phyloP scores from a whole-genome alignment of 2,329 filamentous ascomycete genomes.

The Fusarium poae region DNA sequence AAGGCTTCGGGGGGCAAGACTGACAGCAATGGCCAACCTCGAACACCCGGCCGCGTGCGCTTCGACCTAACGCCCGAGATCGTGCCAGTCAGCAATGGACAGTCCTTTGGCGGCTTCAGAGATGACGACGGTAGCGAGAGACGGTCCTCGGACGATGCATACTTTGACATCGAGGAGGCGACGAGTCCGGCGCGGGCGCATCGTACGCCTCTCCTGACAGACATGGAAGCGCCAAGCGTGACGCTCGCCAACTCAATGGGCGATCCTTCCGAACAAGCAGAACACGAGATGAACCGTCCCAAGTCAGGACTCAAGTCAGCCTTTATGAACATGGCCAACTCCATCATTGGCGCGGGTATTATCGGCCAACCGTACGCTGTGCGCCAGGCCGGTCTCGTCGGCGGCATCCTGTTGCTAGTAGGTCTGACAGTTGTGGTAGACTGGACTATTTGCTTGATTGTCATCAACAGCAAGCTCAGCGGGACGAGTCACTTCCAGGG shows the following conservation, averaged over 20 bases:
- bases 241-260: slow-evolving; percentile 71
- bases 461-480: slow-evolving; percentile 96
- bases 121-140: slow-evolving; percentile 31
- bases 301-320: slow-evolving; percentile 88
- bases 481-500: slow-evolving; percentile 95
- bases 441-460: slow-evolving; percentile 98
- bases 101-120: slow-evolving; percentile 25
- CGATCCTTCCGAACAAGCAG: slow-evolving; percentile 59
- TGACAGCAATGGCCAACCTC: slow-evolving; percentile 45
- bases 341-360: slow-evolving; percentile 86
- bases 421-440: slow-evolving; percentile 86
- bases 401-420: slow-evolving; percentile 83
- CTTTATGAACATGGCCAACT: slow-evolving; percentile 99
- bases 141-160: slow-evolving; percentile 48
- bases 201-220: slow-evolving; percentile 81
- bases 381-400: slow-evolving; percentile 86
- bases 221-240: slow-evolving; percentile 84
- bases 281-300: slow-evolving; percentile 72
- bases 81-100: slow-evolving; percentile 49
- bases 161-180: slow-evolving; percentile 65
- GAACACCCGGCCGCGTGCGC: slow-evolving; percentile 77
- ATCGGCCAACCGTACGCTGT: slow-evolving; percentile 96
- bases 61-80: slow-evolving; percentile 72
- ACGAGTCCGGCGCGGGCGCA: slow-evolving; percentile 63
- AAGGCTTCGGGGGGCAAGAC: slow-evolving; percentile 37